These are phyloP conservation scores for Bretschneidera sinensis DNA, from an alignment of 345 rosid species.

Conservation along the genomic window DNA sequence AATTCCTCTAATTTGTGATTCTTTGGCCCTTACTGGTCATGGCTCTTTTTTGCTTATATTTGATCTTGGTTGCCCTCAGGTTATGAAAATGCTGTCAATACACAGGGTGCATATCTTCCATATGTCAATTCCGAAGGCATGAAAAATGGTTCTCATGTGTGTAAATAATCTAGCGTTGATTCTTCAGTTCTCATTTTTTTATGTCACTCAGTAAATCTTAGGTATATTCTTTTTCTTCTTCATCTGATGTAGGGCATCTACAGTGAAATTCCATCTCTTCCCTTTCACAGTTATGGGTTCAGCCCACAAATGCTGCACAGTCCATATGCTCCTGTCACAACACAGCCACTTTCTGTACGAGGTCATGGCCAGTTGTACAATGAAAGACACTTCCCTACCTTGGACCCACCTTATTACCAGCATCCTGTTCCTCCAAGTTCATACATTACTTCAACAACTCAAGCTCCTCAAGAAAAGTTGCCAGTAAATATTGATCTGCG, in stretches of 20 bases:
- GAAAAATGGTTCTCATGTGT: slow-evolving; percentile 39
- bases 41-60: slow-evolving; percentile 16
- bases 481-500: slow-evolving; percentile 29
- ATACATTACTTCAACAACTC: slow-evolving; percentile 20
- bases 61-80: slow-evolving; percentile 23
- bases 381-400: slow-evolving; percentile 24
- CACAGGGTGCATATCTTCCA: slow-evolving; percentile 29
- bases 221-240: slow-evolving; percentile 5
- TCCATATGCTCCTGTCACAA: slow-evolving; percentile 23
- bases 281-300: slow-evolving; percentile 32
- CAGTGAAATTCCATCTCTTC: slow-evolving; percentile 29
- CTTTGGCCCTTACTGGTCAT: slow-evolving; percentile 1
- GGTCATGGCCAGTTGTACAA: slow-evolving; percentile 29
- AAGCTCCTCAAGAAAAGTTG: slow-evolving; percentile 29
- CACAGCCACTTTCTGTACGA: slow-evolving; percentile 21
- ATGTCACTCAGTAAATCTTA: slow-evolving; percentile 9
- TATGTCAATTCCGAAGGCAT: slow-evolving; percentile 26
- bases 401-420: slow-evolving; percentile 29
- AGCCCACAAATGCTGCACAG: slow-evolving; percentile 27
- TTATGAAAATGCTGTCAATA: slow-evolving; percentile 36
- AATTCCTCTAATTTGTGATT: slow-evolving; percentile 6
- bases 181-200: slow-evolving; percentile 6
- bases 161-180: slow-evolving; percentile 25
- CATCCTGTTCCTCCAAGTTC: slow-evolving; percentile 26
- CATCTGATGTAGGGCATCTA: slow-evolving; percentile 27